Base-by-base conservation (phyloP, 495 filamentous ascomycete genomes). In the Aeminium ludgeri region DNA sequence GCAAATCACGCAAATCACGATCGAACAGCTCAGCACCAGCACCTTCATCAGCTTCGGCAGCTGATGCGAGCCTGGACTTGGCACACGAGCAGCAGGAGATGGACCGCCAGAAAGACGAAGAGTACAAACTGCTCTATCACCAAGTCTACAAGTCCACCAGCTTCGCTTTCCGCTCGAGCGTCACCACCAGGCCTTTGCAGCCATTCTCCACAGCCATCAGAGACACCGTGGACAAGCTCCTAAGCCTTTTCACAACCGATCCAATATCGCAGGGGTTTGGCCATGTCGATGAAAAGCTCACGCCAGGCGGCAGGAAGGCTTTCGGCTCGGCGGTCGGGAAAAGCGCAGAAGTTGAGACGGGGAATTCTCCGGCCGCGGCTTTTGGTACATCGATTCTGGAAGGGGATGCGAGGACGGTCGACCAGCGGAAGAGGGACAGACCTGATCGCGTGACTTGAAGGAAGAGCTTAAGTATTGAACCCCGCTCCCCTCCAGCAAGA, bases 121-220 rank as follows among this genome's bases (percentile, higher is more conserved):
- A 76, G 35, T 79, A 73, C 54, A 79, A 78, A 52, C 49, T 66
- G 7, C 67, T 78, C 56, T 79, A 79, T 39, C 74, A 79, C 45
- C 72, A 74, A 35, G 73, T 70, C 0, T 77, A 68, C 46, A 76
- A 74, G 43, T 68, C 71, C 15, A 65, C 70, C 1, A 65, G 63
- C 16, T 74, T 77, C 51, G 68, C 72, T 4, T 63, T 77, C 19
- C 61, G 73, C 32, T 64, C 57, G 30, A 62, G 66, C 40, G 54
- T 74, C 4, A 19, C 39, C n/a, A 38, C 36, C 0, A 39, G 53
- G 40, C 34, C 34, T 13, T 38, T 68, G 11, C 43, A 40, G 38
- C 27, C 38, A 3, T 30, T 17, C n/a, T 15, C 38, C 6, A 25
- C 15, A 4, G 12, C 38, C 10, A 25, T 31, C 3, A 50, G 40